Base-by-base conservation (phyloP, 768 basidiomycete species). In the Boletus pseudopeckii region DNA sequence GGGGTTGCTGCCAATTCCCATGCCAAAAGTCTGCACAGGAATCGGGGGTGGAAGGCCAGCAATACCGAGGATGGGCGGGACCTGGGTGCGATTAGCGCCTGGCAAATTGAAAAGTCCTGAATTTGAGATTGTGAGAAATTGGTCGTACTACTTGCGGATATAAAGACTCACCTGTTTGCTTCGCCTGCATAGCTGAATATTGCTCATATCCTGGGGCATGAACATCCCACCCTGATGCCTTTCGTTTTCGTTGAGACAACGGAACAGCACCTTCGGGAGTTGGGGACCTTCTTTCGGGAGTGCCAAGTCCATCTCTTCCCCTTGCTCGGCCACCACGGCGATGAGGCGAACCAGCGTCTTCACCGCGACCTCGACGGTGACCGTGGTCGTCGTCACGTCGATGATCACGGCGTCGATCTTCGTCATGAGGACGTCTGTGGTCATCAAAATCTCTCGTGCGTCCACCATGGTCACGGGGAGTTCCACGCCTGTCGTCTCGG, bases 191-290 rank as follows among this genome's bases (percentile, higher is more conserved):
- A 15, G 96, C 93, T 5, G 87, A 88, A 63, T 97, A 92, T 61
- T 90, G 90, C 65, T 98, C 96, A 59, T 97, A 98, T 5, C 94
- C 94, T 4, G 91, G 89, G 17, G 95, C 92, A 71, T 93, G 89
- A 20, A 97, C 88, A 71, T 99, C 93, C 97, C 97, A 99, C 0
- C 91, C 90, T 42, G 92, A 93, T 6, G 92, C 89, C 63, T 90
- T 91, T 28, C 94, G 77, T 68, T 88, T 88, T 57, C 94, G 78
- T 66, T 98, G 92, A 8, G 88, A 87, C 57, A 99, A 72, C 0
- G 91, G 86, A 39, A 84, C 74, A 14, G 84, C 81, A 45, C 88
- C 90, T 64, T 91, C 86, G 0, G 97, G 97, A 10, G 96, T 98
- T 10, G 96, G 95, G 1, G 88, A 91, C 61, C 94, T 75, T 61